Percentiles rank a stretch among this genome's conserved stretches.
Evolutionary conservation across 257 asterid genomes (phyloP).

Genomic region (Oldenlandia corymbosa): DNA sequence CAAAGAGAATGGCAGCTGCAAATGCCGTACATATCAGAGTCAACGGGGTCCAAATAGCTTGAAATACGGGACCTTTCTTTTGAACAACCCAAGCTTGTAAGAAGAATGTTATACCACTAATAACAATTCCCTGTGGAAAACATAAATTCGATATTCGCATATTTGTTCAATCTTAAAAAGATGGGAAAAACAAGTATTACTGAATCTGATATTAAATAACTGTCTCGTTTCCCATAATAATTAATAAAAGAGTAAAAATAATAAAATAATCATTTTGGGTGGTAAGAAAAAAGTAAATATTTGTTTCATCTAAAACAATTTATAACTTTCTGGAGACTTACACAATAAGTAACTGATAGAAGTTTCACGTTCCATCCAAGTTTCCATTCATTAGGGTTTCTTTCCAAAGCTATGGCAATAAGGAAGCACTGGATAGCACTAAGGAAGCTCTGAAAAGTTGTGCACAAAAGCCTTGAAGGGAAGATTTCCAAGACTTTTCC

Average conservation of each 20-base stretch:
- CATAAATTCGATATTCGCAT: too few relatives aligned
- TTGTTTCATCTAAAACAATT: too few relatives aligned
- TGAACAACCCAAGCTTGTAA: conserved; percentile 52
- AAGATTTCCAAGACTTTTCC: conserved; percentile 43
- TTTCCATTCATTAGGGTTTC: conserved; percentile 56
- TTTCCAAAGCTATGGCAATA: conserved; percentile 47
- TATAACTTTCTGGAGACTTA: conserved; percentile 26
- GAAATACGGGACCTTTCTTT: conserved; percentile 59
- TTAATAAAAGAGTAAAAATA: too few relatives aligned
- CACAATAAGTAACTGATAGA: conserved; percentile 58
- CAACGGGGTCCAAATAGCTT: conserved; percentile 54
- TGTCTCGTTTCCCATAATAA: too few relatives aligned
- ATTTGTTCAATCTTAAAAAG: not conserved
- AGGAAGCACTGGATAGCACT: conserved; percentile 61
- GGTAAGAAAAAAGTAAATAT: too few relatives aligned
- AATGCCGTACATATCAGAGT: conserved; percentile 49
- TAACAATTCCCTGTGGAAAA: conserved; percentile 48
- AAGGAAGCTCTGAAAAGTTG: conserved; percentile 54
- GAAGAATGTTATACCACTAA: conserved; percentile 52
- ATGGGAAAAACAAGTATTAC: too few relatives aligned
- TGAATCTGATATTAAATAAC: too few relatives aligned
- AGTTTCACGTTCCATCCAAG: conserved; percentile 61
- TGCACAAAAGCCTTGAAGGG: conserved; percentile 63
- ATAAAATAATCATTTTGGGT: too few relatives aligned
- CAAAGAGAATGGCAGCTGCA: conserved; percentile 44